Percentiles rank a stretch among this genome's conserved stretches.
phyloP scores from a whole-genome alignment of 306 rosid species.

The Cotoneaster glaucophyllus region DNA sequence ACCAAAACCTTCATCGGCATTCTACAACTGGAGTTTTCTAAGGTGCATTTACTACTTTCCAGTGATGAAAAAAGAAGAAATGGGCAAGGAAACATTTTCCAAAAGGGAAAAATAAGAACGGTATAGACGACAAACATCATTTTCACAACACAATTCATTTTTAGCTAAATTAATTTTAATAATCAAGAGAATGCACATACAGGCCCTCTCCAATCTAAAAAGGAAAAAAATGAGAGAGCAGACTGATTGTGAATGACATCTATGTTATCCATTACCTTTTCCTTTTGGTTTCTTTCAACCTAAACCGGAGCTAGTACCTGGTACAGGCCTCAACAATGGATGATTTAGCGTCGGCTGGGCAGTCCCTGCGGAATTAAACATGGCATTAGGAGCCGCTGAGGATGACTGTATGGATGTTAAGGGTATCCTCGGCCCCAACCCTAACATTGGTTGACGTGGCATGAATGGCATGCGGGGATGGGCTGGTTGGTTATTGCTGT shows the following conservation, averaged over 20 bases:
- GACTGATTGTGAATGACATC: slow-evolving; percentile 23
- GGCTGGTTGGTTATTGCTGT: slow-evolving; percentile 57
- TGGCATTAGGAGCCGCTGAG: slow-evolving; percentile 55
- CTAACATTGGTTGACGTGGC: slow-evolving; percentile 74
- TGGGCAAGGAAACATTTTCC: neutral
- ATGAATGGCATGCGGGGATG: slow-evolving; percentile 80
- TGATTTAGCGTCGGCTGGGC: slow-evolving; percentile 57
- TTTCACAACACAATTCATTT: neutral
- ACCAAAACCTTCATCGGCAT: too few species aligned
- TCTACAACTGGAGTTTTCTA: neutral
- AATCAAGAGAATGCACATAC: slow-evolving; percentile 19
- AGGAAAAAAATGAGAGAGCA: slow-evolving; percentile 17
- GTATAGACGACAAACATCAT: too few species aligned
- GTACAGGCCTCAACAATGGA: slow-evolving; percentile 81
- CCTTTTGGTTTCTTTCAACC: slow-evolving; percentile 48
- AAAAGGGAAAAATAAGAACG: too few species aligned
- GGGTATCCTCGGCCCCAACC: slow-evolving; percentile 86
- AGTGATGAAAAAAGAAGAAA: neutral
- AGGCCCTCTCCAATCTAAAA: slow-evolving; percentile 4
- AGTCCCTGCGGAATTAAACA: slow-evolving; percentile 64
- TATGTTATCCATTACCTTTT: slow-evolving; percentile 27
- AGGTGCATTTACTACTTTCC: neutral
- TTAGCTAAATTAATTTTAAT: slow-evolving; percentile 18
- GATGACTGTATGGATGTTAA: slow-evolving; percentile 63
- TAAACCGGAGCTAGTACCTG: slow-evolving; percentile 83